Conservation (phyloP, 1,139 yeast genomes). For the Taphrina wiesneri region DNA sequence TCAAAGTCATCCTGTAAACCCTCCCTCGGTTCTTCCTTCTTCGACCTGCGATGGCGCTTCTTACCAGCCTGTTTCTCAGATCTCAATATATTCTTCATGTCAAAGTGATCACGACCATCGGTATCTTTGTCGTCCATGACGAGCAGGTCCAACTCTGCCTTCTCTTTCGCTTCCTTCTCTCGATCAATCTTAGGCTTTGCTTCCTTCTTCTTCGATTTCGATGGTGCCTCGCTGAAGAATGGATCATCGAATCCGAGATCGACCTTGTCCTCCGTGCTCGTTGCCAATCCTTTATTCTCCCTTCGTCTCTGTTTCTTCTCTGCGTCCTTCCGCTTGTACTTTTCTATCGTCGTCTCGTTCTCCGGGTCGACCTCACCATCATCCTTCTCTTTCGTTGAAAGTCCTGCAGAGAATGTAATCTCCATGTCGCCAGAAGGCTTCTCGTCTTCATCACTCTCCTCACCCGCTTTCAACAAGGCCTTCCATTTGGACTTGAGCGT, state of each 20-base stretch:
- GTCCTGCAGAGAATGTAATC: constrained; percentile 90
- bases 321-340: constrained; percentile 82
- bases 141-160: constrained; percentile 49
- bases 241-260: constrained; percentile 42
- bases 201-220: constrained; percentile 45
- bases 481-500: constrained; percentile 43
- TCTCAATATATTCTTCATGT: constrained; percentile 56
- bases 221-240: constrained; percentile 41
- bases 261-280: constrained; percentile 40
- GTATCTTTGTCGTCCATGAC: constrained; percentile 64
- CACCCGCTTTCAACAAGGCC: constrained; percentile 37
- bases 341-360: constrained; percentile 78
- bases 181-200: constrained; percentile 34
- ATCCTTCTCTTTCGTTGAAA: constrained; percentile 52
- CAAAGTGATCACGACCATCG: constrained; percentile 61
- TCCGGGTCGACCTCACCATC: constrained; percentile 47
- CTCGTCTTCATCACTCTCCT: constrained; percentile 57
- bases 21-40: constrained; percentile 51
- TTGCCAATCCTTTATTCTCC: constrained; percentile 47
- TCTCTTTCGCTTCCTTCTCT: constrained; percentile 37
- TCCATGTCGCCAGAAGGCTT: constrained; percentile 70
- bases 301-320: constrained; percentile 84
- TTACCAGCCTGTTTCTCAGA: constrained; percentile 59
- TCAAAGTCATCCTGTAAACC: constrained; percentile 48
- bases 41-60: constrained; percentile 59